Base-by-base conservation (phyloP, 1,139 yeast genomes). In the Candida sanyaensis region DNA sequence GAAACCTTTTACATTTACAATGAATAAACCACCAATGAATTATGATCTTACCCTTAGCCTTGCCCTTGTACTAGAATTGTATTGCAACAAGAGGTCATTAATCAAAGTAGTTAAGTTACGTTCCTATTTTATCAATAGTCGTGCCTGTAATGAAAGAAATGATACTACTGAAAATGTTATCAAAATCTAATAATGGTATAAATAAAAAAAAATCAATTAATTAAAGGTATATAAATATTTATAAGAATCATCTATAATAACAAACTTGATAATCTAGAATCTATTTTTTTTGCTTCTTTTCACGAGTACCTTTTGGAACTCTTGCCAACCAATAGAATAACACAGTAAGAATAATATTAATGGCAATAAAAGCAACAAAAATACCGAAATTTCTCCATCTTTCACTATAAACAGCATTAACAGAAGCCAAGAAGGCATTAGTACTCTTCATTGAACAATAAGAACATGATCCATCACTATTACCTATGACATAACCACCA, bases 371-470 rank as follows among this genome's bases (percentile, higher is more conserved):
- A 2, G 62, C 60, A 48, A 65, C 61, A 55, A 80, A 78, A 47
- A 84, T 75, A 62, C 92, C 93, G 54, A 75, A 75, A 61, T 86
- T 80, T 74, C 91, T 81, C 89, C 91, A 84, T 64, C 81, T 75
- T 53, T 75, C 69, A n/a, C 61, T 45, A 58, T 62, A 87, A 1
- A 56, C 34, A 17, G 84, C 68, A 46, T 71, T 67, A 37, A 83
- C 70, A 12, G 65, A 37, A 0, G 54, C 55, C 66, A 86, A 72
- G 62, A 69, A 86, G 8, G 62, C 75, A 59, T 84, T 75, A 5
- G 90, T 83, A 2, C 64, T 54, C 1, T 67, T 58, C 53, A 77
- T 63, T 12, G 73, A 56, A 66, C 92, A 86, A 67, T 69, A 81
- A 4, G 63, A 42, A 66, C 91, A 85, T 26, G 43, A 48, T 24